Percentiles rank a stretch among this genome's conserved stretches.
Evolutionary conservation across 345 rosid species (phyloP).

Genomic region (Ceriops decandra): DNA sequence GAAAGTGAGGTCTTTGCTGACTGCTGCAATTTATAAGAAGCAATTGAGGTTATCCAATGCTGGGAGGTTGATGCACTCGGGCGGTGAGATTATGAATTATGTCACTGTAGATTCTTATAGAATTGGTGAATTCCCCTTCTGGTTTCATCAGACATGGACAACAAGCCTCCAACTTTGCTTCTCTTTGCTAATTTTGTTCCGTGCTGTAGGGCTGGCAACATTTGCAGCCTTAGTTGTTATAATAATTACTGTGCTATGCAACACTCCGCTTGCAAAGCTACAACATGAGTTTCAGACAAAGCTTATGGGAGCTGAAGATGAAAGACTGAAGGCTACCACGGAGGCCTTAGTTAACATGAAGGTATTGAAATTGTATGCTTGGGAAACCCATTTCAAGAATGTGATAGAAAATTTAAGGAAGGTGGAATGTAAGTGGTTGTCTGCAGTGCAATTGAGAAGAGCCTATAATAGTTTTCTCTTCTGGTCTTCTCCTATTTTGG

Average conservation of each 20-base stretch:
- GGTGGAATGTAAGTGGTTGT: slow-evolving; percentile 58
- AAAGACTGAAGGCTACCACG: slow-evolving; percentile 63
- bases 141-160: slow-evolving; percentile 96
- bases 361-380: slow-evolving; percentile 84
- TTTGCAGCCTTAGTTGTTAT: slow-evolving; percentile 74
- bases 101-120: slow-evolving; percentile 91
- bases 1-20: slow-evolving; percentile 69
- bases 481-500: slow-evolving; percentile 90
- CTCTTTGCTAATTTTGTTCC: slow-evolving; percentile 68
- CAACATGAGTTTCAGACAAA: slow-evolving; percentile 76
- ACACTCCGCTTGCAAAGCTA: slow-evolving; percentile 87
- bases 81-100: slow-evolving; percentile 88
- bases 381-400: slow-evolving; percentile 86
- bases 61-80: slow-evolving; percentile 69
- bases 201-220: slow-evolving; percentile 81
- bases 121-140: slow-evolving; percentile 89
- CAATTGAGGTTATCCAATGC: slow-evolving; percentile 75
- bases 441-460: slow-evolving; percentile 72
- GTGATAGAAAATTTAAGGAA: slow-evolving; percentile 69
- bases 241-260: slow-evolving; percentile 67
- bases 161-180: slow-evolving; percentile 79
- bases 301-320: slow-evolving; percentile 83
- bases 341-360: slow-evolving; percentile 94
- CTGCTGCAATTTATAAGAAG: slow-evolving; percentile 79
- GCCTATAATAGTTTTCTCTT: slow-evolving; percentile 67